A percentile compares a stretch with the other conserved stretches of the same genome.
These are phyloP conservation scores for Eucalyptus paniculata DNA, from an alignment of 345 rosid species.

Conservation along the genomic window DNA sequence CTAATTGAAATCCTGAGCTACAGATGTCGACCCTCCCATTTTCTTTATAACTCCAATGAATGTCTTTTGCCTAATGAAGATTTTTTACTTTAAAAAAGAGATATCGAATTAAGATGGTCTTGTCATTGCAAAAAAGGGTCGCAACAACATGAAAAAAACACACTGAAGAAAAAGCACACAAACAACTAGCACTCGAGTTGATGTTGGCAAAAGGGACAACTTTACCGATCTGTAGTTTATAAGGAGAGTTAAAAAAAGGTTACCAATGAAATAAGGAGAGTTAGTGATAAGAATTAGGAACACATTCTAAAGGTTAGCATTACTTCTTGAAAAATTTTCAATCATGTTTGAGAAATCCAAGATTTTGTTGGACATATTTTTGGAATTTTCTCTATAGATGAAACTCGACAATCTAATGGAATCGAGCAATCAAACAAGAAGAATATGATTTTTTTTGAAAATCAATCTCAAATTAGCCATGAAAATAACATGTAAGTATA, in stretches of 20 bases:
- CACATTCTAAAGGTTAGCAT: neutral
- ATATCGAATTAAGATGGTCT: neutral
- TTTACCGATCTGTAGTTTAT: neutral
- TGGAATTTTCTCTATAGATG: neutral
- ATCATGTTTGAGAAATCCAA: neutral
- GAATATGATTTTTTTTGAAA: neutral
- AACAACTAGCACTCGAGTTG: neutral
- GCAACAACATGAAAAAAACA: neutral
- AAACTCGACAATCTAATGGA: accelerated
- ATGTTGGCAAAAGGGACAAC: neutral
- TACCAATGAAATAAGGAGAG: neutral
- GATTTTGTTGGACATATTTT: accelerated
- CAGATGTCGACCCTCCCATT: neutral
- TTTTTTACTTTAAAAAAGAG: neutral
- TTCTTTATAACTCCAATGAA: neutral
- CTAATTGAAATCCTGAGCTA: neutral
- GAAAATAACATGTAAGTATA: neutral
- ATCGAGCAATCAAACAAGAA: neutral
- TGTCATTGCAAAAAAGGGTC: neutral
- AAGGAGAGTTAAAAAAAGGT: neutral
- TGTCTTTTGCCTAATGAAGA: neutral
- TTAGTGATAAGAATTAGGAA: neutral
- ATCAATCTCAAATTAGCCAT: neutral
- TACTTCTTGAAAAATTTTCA: neutral
- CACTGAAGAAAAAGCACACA: neutral